Evolutionary conservation across 768 basidiomycete species (phyloP).

Genomic region (Tulasnella sp.): DNA sequence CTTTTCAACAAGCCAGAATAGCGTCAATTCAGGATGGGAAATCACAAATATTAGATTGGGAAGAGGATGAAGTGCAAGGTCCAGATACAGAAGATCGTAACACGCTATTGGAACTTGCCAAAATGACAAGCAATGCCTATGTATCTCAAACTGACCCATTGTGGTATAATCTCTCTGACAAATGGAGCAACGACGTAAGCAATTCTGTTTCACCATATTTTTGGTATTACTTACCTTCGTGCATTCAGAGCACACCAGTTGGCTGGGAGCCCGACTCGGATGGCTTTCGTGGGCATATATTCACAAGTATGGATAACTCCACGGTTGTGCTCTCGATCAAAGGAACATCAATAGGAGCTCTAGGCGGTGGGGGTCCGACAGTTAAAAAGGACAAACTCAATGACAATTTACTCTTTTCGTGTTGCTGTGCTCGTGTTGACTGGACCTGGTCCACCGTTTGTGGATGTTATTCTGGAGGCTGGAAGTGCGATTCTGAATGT

Average conservation of each 20-base stretch:
- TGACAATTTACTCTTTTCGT: conserved; percentile 88
- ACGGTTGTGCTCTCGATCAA: conserved; percentile 84
- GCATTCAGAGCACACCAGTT: conserved; percentile 47
- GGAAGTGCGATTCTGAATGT: conserved; percentile 71
- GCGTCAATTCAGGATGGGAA: neutral
- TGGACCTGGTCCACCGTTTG: conserved; percentile 92
- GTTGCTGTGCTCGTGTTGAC: conserved; percentile 91
- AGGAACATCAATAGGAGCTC: too few species aligned
- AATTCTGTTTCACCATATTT: too few species aligned
- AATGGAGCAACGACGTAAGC: too few species aligned
- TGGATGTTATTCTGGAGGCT: conserved; percentile 61
- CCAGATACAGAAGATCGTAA: conserved; percentile 63
- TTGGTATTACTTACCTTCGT: conserved; percentile 22
- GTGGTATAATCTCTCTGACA: conserved; percentile 12
- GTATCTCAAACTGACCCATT: too few species aligned
- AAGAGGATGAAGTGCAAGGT: conserved; percentile 22
- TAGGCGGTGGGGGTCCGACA: conserved; percentile 34
- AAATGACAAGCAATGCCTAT: conserved; percentile 85
- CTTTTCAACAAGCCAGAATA: conserved; percentile 11
- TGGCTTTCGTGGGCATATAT: conserved; percentile 51
- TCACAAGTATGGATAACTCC: conserved; percentile 46
- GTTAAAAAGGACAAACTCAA: conserved; percentile 82
- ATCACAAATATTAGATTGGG: neutral
- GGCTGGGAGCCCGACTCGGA: conserved; percentile 85
- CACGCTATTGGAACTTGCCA: conserved; percentile 62